Base-by-base conservation (phyloP, 176 grass and related monocot genomes). In the Cenchrus purpureus region DNA sequence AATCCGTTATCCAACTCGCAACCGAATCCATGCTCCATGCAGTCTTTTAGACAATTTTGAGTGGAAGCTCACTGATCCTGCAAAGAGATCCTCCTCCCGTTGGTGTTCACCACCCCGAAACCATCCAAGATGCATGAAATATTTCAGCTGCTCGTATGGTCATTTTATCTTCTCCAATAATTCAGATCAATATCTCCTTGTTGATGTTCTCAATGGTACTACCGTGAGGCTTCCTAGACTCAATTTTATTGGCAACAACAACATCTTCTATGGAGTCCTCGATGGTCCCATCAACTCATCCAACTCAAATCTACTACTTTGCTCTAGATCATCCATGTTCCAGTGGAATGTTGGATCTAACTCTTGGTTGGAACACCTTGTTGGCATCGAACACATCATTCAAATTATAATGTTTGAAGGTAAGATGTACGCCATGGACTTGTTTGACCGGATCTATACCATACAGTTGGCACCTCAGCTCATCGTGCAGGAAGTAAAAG, bases 111-210 rank as follows among this genome's bases (percentile, higher is more conserved):
- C 34, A 0, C 32, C 63, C n/a, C 65, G 15, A 55, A 29, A 68
- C 49, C 55, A 48, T 57, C 46, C 57, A 46, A 6, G 10, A 31
- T 1, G 6, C 79, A 88, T 74, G 29, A 4, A n/a, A 44, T 88
- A 87, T 60, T 2, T 94, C 16, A 89, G 89, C 15, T 87, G 72
- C 73, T 89, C 92, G 46, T 65, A 79, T 72, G 84, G 92, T 4
- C 65, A 89, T 82, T 58, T 91, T 42, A 87, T 94, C 48, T 87
- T 91, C 51, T 68, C 44, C 10, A 9, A 52, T 34, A 8, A 52
- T 37, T 29, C 3, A 7, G 3, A 50, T 3, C 40, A 59, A 0
- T 86, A 71, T 64, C 25, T 97, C 64, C 65, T 92, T 14, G 52
- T 83, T 8, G 53, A 97, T 88, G 71, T 57, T 57, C 80, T 81